Evolutionary conservation across 306 rosid species (phyloP).

Genomic region (Psophocarpus tetragonolobus): DNA sequence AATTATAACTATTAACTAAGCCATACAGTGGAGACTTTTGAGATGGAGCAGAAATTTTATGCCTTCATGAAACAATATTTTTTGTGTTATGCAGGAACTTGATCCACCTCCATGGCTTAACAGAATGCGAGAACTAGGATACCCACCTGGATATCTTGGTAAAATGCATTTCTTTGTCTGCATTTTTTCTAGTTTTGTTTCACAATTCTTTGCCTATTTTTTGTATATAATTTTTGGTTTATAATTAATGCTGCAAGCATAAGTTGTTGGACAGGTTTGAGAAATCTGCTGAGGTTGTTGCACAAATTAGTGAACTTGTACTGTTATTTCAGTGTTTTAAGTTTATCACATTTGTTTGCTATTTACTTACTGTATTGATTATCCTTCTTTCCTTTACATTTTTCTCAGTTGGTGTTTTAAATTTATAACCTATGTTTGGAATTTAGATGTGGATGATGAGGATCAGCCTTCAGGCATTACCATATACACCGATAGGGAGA

Average conservation of each 20-base stretch:
- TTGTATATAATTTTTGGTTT: not conserved
- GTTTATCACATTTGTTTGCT: not conserved
- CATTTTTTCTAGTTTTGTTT: not conserved
- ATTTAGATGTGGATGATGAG: slow-evolving; percentile 72
- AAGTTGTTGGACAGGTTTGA: not conserved
- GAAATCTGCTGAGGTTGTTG: not conserved
- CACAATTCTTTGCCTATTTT: not conserved
- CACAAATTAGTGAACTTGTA: not conserved
- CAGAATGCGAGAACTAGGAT: slow-evolving; percentile 98
- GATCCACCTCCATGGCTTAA: slow-evolving; percentile 99
- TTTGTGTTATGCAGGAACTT: slow-evolving; percentile 64
- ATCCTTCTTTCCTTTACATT: not conserved
- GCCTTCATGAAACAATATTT: not conserved
- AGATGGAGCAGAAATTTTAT: not conserved
- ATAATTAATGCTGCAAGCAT: not conserved
- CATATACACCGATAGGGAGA: slow-evolving; percentile 64
- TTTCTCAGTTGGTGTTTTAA: not conserved
- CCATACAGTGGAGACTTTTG: not conserved
- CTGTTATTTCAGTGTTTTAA: not conserved
- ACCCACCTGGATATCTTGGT: slow-evolving; percentile 99
- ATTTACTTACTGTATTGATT: not conserved
- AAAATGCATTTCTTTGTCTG: slow-evolving; percentile 35
- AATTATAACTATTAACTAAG: slow-evolving; percentile 19
- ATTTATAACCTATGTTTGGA: slow-evolving; percentile 22
- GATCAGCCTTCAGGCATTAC: slow-evolving; percentile 94